Evolutionary conservation across 495 filamentous ascomycete genomes (phyloP).

Genomic region (Mytilinidion resinicola): DNA sequence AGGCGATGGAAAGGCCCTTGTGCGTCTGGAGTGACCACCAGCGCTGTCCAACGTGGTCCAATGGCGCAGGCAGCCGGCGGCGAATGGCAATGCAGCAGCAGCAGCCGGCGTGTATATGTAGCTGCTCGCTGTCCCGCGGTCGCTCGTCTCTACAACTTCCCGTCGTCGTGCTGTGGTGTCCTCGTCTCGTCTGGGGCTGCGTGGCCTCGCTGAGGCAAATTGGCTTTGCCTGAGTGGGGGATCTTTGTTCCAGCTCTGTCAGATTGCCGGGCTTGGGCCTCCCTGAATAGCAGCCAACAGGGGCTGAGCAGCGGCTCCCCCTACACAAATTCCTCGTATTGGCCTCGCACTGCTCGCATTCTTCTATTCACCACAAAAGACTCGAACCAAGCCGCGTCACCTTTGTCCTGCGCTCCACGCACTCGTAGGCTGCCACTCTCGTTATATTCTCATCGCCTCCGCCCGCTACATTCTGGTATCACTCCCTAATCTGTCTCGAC

Average conservation of each 20-base stretch:
- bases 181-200: background rate
- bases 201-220: background rate
- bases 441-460: background rate
- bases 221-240: background rate
- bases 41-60: conserved; percentile 22
- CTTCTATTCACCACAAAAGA: background rate
- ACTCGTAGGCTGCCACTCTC: conserved; percentile 16
- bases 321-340: background rate
- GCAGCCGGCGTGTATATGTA: background rate
- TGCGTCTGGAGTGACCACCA: conserved; percentile 15
- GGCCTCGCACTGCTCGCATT: conserved; percentile 1
- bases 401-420: background rate
- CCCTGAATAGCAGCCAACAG: background rate
- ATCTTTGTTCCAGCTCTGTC: background rate
- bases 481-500: no score
- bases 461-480: background rate
- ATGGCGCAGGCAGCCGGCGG: conserved; percentile 10
- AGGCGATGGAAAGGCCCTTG: background rate
- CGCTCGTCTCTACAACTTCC: background rate
- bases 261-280: background rate
- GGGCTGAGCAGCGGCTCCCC: background rate
- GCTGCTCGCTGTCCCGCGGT: no score
- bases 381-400: conserved; percentile 16
- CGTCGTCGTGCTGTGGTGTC: background rate
- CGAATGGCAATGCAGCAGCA: conserved; percentile 3